Evolutionary conservation across 805 yeast species (phyloP), one percentile per base, ranked within the genome.

Genomic region (Candida adriatica): DNA sequence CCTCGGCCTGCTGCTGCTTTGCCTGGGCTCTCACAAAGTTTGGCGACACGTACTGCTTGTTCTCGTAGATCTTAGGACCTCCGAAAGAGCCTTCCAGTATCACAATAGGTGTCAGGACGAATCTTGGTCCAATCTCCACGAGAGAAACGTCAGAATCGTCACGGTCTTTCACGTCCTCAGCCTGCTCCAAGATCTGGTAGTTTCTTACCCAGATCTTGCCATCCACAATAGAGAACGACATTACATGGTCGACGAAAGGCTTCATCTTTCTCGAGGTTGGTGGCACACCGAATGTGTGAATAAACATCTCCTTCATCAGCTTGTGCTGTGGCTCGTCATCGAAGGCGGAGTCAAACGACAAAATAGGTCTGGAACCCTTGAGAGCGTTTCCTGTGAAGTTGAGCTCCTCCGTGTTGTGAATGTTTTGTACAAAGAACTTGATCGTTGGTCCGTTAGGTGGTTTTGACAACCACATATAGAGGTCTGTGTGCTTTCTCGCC

Each of bases 391-490:
- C 98, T 9, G 95, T 87, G 64, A 92, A 92, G 56, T 92, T 88
- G 42, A 92, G 68, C 61, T 92, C 98, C 53, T 88, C 95, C 68
- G 87, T 75, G 20, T 97, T 92, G 59, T 92, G 97, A 62, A 92
- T 68, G 61, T 92, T 92, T 62, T 90, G 96, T 38, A 92, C 72
- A 55, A 81, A 92, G 59, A 92, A 90, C 61, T 92, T 92, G 50
- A 84, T 64, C 16, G 96, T 90, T 38, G 98, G 98, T 2, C 98
- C 98, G 56, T 92, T 90, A 26, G 98, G 98, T 18, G 97, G 92
- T 61, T 92, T 90, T 20, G 96, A 75, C 42, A 92, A 58, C 95
- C 96, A 92, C 58, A 92, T 59, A 58, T 92, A 92, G 51, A 92
- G 73, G 62, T 92, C 98, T 59, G 78, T 83, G 61, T 90, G 96